Conservation (phyloP, 345 rosid genomes). For the Linum lewisii region DNA sequence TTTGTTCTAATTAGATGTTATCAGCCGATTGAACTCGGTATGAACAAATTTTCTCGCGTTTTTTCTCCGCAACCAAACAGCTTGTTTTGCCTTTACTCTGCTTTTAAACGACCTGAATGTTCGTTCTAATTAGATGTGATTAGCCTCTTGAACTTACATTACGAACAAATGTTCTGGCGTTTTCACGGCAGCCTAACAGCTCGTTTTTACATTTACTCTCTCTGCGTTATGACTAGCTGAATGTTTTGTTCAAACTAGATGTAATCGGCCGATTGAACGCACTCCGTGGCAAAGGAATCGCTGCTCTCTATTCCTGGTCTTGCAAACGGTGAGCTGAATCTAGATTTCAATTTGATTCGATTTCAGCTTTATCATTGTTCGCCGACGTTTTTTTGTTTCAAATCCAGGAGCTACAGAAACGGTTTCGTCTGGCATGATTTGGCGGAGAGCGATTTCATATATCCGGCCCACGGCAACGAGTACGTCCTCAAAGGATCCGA, state of each 20-base stretch:
- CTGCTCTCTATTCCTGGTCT: constrained; percentile 86
- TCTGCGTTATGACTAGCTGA: too few species aligned
- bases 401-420: constrained; percentile 73
- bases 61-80: constrained; percentile 8
- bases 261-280: constrained; percentile 61
- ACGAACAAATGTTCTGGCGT: too few species aligned
- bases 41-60: background rate
- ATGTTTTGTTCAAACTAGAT: too few species aligned
- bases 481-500: constrained; percentile 95
- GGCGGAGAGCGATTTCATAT: constrained; percentile 59
- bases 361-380: background rate
- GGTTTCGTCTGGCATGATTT: constrained; percentile 97
- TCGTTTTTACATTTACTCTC: too few species aligned
- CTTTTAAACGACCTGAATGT: too few species aligned
- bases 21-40: too few species aligned
- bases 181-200: too few species aligned
- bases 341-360: background rate
- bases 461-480: constrained; percentile 82
- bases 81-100: too few species aligned
- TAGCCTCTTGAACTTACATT: too few species aligned
- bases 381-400: background rate
- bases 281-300: constrained; percentile 87
- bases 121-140: too few species aligned
- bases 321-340: constrained; percentile 52
- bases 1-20: too few species aligned